Evolutionary conservation across 2,329 filamentous ascomycete genomes (phyloP).

Genomic region (Ophiostoma populinum): DNA sequence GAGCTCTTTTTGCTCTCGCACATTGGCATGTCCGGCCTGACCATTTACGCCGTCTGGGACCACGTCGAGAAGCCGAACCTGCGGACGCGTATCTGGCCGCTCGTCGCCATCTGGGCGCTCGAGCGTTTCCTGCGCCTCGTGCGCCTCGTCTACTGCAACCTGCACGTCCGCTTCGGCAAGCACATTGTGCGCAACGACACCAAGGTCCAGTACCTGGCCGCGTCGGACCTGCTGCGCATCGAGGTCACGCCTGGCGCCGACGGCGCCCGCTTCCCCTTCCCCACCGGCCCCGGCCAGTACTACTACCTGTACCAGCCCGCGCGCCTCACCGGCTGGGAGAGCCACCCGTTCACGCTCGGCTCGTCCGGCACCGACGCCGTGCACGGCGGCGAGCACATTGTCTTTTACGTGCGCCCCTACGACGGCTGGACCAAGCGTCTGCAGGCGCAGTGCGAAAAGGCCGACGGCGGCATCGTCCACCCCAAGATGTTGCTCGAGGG

Average conservation of each 20-base stretch:
- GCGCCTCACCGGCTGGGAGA: conserved; percentile 26
- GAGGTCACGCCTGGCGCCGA: conserved; percentile 6
- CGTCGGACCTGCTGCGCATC: conserved; percentile 8
- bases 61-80: conserved; percentile 9
- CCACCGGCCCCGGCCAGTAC: conserved; percentile 23
- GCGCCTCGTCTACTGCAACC: conserved; percentile 25
- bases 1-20: conserved; percentile 29
- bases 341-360: conserved; percentile 31
- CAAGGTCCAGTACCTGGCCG: conserved; percentile 5
- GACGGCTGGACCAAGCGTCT: conserved; percentile 12
- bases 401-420: conserved; percentile 10
- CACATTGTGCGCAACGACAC: conserved; percentile 4
- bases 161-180: conserved; percentile 9
- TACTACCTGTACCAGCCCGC: conserved; percentile 28
- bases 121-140: conserved; percentile 18
- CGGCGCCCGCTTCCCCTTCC: conserved; percentile 1
- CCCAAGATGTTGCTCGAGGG: conserved; percentile 10
- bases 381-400: conserved; percentile 5
- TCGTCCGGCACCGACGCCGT: background rate
- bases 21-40: conserved; percentile 22
- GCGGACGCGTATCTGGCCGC: conserved; percentile 9
- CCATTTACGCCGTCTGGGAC: conserved; percentile 19
- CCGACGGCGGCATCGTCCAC: conserved; percentile 1
- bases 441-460: conserved; percentile 5
- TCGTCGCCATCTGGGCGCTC: conserved; percentile 12